Percentiles rank a stretch among this genome's conserved stretches.
phyloP scores from a whole-genome alignment of 73 alveolate species.

The Stentor roeselii region DNA sequence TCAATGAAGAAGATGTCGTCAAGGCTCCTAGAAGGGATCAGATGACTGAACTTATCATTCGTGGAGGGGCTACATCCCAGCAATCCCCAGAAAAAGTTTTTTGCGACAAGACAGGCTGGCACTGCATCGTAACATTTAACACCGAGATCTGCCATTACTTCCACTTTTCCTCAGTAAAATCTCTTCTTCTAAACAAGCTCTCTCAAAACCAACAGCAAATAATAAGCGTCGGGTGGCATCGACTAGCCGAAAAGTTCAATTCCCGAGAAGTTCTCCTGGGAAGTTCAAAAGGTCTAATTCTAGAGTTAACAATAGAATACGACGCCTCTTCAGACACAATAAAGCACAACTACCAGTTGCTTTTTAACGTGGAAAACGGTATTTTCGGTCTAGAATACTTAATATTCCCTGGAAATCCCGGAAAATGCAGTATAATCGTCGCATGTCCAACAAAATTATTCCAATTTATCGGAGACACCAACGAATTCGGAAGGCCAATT shows the following conservation, averaged over 20 bases:
- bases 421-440: slow-evolving; percentile 2
- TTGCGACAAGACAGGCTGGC: slow-evolving; percentile 29
- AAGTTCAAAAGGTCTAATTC: slow-evolving; percentile 12
- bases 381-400: background rate
- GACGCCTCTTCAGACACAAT: background rate
- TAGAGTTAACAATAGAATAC: slow-evolving; percentile 8
- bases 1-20: background rate
- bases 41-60: slow-evolving; percentile 1
- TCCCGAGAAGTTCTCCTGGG: slow-evolving; percentile 21
- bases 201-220: background rate
- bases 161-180: background rate
- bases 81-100: background rate
- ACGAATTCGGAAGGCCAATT: slow-evolving; percentile 17
- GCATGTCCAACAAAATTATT: background rate
- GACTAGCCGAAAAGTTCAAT: background rate
- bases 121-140: slow-evolving; percentile 2
- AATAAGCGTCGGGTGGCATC: slow-evolving; percentile 11
- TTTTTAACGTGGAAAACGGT: background rate
- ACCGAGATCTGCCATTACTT: slow-evolving; percentile 8
- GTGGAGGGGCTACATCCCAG: slow-evolving; percentile 7
- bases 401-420: slow-evolving; percentile 20
- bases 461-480: slow-evolving; percentile 19
- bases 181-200: background rate
- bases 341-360: background rate
- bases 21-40: background rate